Percentiles rank a stretch among this genome's conserved stretches.
phyloP scores from a whole-genome alignment of 148 eudicot species.

The Arbutus unedo region DNA sequence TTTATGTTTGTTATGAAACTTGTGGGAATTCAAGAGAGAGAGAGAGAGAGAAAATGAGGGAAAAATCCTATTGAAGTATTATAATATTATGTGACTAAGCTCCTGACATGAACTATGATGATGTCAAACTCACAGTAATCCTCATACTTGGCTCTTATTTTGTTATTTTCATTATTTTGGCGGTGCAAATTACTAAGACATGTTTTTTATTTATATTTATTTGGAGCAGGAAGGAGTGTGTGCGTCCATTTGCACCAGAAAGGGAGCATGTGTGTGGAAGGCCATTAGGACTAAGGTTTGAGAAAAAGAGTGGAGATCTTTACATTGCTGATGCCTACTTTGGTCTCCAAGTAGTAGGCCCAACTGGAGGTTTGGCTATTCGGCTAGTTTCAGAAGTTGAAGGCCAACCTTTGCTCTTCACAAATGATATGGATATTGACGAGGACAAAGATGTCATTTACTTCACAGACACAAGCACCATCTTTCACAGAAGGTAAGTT shows the following conservation, averaged over 20 bases:
- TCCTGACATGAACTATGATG: no score
- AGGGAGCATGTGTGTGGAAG: conserved; percentile 61
- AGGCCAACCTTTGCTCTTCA: conserved; percentile 32
- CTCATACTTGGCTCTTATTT: no score
- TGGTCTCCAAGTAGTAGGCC: conserved; percentile 72
- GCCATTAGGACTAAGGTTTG: conserved; percentile 53
- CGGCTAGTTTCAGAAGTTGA: conserved; percentile 36
- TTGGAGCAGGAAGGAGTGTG: conserved; percentile 46
- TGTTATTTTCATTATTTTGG: no score
- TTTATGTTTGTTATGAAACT: no score
- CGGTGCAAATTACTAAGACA: neutral
- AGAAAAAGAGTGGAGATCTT: conserved; percentile 48
- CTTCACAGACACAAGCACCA: conserved; percentile 46
- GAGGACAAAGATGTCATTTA: conserved; percentile 36
- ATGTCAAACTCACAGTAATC: no score
- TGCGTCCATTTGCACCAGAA: conserved; percentile 64
- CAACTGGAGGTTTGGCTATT: conserved; percentile 40
- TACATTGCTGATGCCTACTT: conserved; percentile 74
- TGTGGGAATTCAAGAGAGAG: no score
- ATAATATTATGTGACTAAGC: no score
- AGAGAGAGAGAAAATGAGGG: no score
- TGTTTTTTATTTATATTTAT: neutral
- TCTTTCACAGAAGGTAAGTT: conserved; percentile 34
- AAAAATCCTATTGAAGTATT: no score
- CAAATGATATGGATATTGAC: conserved; percentile 47